Base-by-base conservation (phyloP, 2,329 filamentous ascomycete genomes). In the Penicillium occitanis region DNA sequence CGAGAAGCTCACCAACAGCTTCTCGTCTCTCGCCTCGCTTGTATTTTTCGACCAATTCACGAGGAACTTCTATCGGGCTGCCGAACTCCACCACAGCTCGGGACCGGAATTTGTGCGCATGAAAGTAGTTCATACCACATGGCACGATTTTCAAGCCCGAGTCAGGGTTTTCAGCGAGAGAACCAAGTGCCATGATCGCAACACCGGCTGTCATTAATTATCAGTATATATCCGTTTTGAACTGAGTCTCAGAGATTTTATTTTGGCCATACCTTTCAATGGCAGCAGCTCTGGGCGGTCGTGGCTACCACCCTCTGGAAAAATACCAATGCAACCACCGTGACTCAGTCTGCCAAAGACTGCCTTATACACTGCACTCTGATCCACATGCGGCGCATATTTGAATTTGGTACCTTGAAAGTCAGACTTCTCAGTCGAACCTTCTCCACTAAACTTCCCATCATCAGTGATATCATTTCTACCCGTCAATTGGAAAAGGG, bases 61-160 rank as follows among this genome's bases (percentile, higher is more conserved):
- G 82, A 0, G 93, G 90, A 10, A 98, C 88, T 70, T 96, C 91
- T 69, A 98, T 89, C 0, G 95, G 93, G 30, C 88, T 89, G 8
- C 95, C 95, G 73, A 98, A 99, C 75, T 99, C 95, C 67, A 98
- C 89, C 4, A 99, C 94, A 42, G 94, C 95, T 75, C 95, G 88
- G 69, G 94, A 98, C 55, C 94, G 90, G 80, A 99, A 99, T 78
- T 98, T 99, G 84, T 99, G 94, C 0, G 94, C 91, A 79, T 98
- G 94, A 81, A 99, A 99, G 80, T 99, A 99, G 79, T 99, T 99
- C 94, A 99, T 97, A 72, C 94, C 94, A 61, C 95, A 93, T 3
- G 95, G 95, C 28, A 99, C 92, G 72, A 99, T 97, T 79, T 93
- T 96, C 68, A 99, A 83, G 35, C 91, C 92, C 74, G 92, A 97